These are phyloP conservation scores for Saccharomycopsis hybrid DNA, from an alignment of 1,139 yeast genomes.

Conservation along the genomic window DNA sequence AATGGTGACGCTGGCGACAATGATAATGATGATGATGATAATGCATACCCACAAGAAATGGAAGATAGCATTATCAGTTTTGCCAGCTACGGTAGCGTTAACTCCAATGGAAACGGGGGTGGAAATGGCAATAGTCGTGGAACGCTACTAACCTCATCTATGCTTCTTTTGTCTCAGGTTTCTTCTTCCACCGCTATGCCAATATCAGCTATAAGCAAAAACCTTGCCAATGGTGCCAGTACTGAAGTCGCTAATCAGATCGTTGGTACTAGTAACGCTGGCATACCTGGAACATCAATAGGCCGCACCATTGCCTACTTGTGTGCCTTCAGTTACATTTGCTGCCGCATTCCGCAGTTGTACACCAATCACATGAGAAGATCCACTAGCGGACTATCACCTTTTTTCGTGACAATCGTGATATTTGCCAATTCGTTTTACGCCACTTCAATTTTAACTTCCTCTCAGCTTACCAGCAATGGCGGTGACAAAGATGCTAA, in stretches of 20 bases:
- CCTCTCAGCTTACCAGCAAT: constrained; percentile 30
- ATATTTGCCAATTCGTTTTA: constrained; percentile 76
- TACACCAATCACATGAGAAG: constrained; percentile 66
- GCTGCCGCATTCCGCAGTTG: constrained; percentile 82
- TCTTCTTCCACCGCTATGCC: no score
- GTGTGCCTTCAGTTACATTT: constrained; percentile 68
- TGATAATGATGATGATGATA: background rate
- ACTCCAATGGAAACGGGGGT: no score
- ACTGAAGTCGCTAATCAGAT: no score
- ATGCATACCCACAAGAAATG: constrained; percentile 12
- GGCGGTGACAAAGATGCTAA: constrained; percentile 29
- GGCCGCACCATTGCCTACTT: constrained; percentile 60
- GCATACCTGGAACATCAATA: no score
- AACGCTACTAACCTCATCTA: no score
- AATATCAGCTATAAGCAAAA: no score
- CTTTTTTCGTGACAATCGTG: constrained; percentile 80
- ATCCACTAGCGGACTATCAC: constrained; percentile 81
- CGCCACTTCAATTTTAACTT: constrained; percentile 62
- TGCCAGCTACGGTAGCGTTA: no score
- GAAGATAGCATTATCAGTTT: constrained; percentile 10
- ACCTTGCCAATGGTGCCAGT: no score
- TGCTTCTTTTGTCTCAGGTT: no score
- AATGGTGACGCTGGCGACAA: constrained; percentile 20
- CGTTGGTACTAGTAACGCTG: no score
- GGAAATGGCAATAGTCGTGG: no score